These are phyloP conservation scores for Aphanocladium album DNA, from an alignment of 2,329 filamentous ascomycete genomes.

Conservation along the genomic window DNA sequence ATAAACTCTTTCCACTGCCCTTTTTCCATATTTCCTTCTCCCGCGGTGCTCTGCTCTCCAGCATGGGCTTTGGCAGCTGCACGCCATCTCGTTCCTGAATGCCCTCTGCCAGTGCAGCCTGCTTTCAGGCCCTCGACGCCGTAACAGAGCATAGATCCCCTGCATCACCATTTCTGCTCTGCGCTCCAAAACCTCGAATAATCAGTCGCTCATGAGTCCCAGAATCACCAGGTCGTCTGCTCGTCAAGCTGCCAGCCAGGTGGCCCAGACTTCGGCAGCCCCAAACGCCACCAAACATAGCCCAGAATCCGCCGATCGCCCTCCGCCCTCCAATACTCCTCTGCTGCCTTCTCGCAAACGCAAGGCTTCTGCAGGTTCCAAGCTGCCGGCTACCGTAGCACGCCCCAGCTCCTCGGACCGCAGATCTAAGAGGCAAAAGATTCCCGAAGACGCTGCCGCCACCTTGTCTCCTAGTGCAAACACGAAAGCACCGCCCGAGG, in stretches of 20 bases:
- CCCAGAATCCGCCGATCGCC: constrained; percentile 30
- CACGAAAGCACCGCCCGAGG: constrained; percentile 32
- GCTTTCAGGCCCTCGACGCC: neutral
- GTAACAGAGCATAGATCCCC: neutral
- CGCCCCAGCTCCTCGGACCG: constrained; percentile 40
- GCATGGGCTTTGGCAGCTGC: neutral
- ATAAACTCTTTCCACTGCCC: neutral
- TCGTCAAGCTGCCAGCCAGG: constrained; percentile 72
- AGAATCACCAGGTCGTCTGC: constrained; percentile 95
- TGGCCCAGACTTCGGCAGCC: constrained; percentile 41
- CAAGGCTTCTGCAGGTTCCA: constrained; percentile 58
- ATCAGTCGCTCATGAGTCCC: constrained; percentile 76
- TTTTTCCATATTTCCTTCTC: neutral
- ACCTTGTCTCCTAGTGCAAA: constrained; percentile 30
- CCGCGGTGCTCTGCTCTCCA: neutral
- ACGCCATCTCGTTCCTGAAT: constrained; percentile 14
- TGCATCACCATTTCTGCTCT: neutral
- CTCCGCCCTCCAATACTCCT: constrained; percentile 34
- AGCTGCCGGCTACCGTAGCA: constrained; percentile 33
- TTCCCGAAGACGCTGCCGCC: constrained; percentile 37
- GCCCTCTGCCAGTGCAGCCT: constrained; percentile 7
- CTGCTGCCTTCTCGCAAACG: constrained; percentile 63
- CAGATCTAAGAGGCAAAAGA: constrained; percentile 68
- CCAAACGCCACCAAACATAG: constrained; percentile 36
- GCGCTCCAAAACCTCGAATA: constrained; percentile 16